Evolutionary conservation across 441 rosid genomes (phyloP).

Genomic region (Populus trichocarpa): DNA sequence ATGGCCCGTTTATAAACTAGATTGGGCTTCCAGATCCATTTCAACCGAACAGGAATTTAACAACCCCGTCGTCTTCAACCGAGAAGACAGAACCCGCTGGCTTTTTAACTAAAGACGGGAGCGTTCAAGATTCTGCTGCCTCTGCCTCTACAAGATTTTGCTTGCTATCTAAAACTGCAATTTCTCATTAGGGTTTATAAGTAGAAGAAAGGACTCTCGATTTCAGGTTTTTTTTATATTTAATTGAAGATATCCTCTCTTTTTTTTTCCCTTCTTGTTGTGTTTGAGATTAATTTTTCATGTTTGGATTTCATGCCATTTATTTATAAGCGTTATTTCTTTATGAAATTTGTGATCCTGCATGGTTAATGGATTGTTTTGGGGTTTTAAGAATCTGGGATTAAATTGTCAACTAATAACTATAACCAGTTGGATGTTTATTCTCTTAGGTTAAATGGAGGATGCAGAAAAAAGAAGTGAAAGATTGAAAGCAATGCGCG

Average conservation of each 20-base stretch:
- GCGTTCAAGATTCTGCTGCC: too few species aligned
- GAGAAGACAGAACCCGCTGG: neutral
- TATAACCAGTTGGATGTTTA: neutral
- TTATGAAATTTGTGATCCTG: neutral
- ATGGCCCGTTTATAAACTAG: too few species aligned
- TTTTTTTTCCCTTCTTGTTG: neutral
- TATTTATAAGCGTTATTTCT: neutral
- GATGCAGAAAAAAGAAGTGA: constrained; percentile 71
- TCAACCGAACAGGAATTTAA: too few species aligned
- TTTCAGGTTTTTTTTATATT: neutral
- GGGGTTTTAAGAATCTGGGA: neutral
- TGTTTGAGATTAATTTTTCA: neutral
- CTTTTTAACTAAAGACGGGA: too few species aligned
- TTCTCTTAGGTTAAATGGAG: constrained; percentile 41
- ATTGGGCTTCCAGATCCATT: too few species aligned
- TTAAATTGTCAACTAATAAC: neutral
- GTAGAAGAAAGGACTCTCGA: neutral
- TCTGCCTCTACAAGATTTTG: neutral
- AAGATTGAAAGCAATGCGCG: constrained; percentile 66
- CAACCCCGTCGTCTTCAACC: too few species aligned
- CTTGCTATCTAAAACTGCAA: neutral
- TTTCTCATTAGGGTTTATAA: neutral
- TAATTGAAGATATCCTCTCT: too few species aligned
- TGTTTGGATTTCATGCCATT: neutral
- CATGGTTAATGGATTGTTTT: neutral